phyloP scores from a whole-genome alignment of 2,329 filamentous ascomycete species.

The Arthrobotrys musiformis region DNA sequence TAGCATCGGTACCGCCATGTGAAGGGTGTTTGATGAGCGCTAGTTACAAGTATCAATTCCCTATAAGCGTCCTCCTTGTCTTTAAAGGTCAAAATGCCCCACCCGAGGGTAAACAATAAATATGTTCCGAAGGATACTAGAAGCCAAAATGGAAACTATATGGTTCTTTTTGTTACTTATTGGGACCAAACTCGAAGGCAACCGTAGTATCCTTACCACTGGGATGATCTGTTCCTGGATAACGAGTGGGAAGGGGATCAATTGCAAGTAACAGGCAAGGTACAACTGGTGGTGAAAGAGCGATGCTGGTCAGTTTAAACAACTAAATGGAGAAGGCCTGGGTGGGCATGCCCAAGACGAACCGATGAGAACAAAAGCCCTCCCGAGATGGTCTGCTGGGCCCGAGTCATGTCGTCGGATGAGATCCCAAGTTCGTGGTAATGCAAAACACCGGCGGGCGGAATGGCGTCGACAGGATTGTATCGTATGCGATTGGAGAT shows the following conservation, averaged over 20 bases:
- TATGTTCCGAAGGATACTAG: conserved; percentile 91
- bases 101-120: conserved; percentile 89
- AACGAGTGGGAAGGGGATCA: conserved; percentile 80
- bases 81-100: conserved; percentile 95
- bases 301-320: background rate
- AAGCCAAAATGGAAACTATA: conserved; percentile 91
- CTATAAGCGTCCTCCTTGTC: conserved; percentile 90
- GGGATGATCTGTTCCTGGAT: conserved; percentile 88
- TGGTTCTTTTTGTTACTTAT: background rate
- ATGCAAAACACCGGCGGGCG: background rate
- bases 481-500: background rate
- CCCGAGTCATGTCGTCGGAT: conserved; percentile 82
- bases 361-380: conserved; percentile 88
- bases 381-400: conserved; percentile 89
- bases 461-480: background rate
- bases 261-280: conserved; percentile 82
- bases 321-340: background rate
- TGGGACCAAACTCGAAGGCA: background rate
- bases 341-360: conserved; percentile 62
- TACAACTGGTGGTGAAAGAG: conserved; percentile 73
- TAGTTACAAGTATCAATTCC: conserved; percentile 69
- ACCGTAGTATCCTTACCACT: conserved; percentile 73
- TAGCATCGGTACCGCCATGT: background rate
- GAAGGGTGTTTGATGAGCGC: background rate
- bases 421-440: background rate